These are phyloP conservation scores for Carex kokanica DNA, from an alignment of 176 grass and related monocot species.

Conservation along the genomic window DNA sequence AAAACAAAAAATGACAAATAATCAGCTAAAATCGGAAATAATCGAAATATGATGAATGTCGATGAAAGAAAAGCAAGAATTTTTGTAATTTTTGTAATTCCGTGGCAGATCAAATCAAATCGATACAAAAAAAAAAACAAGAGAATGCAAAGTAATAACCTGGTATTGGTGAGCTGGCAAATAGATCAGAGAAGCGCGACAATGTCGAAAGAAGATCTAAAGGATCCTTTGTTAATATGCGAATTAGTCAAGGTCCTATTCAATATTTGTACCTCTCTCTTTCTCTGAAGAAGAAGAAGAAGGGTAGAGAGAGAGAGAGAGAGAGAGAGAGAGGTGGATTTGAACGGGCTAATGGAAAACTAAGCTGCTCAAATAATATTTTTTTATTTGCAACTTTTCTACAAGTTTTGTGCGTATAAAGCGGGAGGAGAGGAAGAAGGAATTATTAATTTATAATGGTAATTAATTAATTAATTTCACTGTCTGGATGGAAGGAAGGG, in stretches of 20 bases:
- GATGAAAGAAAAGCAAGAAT: not conserved
- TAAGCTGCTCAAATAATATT: too few species aligned
- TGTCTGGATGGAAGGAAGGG: too few species aligned
- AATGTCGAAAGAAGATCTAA: conserved; percentile 28
- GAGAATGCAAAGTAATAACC: not conserved
- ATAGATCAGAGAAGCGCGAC: conserved; percentile 6
- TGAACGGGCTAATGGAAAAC: conserved; percentile 17
- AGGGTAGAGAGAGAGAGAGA: too few species aligned
- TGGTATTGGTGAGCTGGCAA: conserved; percentile 20
- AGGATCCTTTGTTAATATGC: not conserved
- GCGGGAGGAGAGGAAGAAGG: too few species aligned
- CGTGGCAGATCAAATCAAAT: not conserved
- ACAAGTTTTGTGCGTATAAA: too few species aligned
- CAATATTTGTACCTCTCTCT: not conserved
- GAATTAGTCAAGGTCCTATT: not conserved
- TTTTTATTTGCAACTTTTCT: too few species aligned
- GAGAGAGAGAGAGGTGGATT: not conserved
- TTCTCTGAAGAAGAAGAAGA: not conserved
- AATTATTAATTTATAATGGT: too few species aligned
- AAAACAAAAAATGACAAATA: not conserved
- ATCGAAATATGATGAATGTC: too few species aligned
- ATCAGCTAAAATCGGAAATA: not conserved
- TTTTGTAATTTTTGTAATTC: not conserved
- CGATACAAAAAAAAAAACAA: not conserved
- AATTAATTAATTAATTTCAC: too few species aligned